Evolutionary conservation across 768 basidiomycete genomes (phyloP).

Genomic region (Phlebiopsis gigantea): DNA sequence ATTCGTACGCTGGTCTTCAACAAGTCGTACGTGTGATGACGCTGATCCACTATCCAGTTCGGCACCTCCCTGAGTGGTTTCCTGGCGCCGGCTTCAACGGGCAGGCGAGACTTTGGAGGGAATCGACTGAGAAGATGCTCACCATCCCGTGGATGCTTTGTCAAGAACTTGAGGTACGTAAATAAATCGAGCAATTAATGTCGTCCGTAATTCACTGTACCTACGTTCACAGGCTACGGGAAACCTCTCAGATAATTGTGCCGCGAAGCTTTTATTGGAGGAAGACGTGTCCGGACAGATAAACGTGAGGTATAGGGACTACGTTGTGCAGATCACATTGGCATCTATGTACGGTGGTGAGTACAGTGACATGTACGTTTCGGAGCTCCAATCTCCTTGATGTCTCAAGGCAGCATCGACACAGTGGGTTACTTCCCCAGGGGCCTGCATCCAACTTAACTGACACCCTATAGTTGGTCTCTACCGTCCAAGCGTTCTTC

Average conservation of each 20-base stretch:
- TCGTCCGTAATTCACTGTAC: too few species aligned
- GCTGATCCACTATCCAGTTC: slow-evolving; percentile 20
- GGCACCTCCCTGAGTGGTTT: slow-evolving; percentile 34
- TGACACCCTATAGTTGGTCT: background rate
- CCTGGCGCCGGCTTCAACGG: slow-evolving; percentile 34
- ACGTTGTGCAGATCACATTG: background rate
- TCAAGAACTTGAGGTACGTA: slow-evolving; percentile 11
- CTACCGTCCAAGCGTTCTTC: slow-evolving; percentile 25
- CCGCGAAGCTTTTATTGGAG: background rate
- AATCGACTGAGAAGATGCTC: slow-evolving; percentile 1
- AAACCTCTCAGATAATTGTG: background rate
- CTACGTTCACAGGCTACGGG: background rate
- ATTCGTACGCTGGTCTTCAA: background rate
- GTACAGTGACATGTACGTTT: background rate
- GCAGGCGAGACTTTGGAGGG: slow-evolving; percentile 11
- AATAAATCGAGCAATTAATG: background rate
- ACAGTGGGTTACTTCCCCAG: background rate
- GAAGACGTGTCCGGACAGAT: background rate
- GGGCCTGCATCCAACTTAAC: background rate
- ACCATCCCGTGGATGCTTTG: slow-evolving; percentile 8
- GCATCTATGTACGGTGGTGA: slow-evolving; percentile 13
- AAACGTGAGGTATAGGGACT: slow-evolving; percentile 1
- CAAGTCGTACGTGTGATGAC: background rate
- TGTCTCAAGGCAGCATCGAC: background rate
- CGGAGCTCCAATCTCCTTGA: background rate